phyloP scores from a whole-genome alignment of 441 rosid species.

The Manihot esculenta region DNA sequence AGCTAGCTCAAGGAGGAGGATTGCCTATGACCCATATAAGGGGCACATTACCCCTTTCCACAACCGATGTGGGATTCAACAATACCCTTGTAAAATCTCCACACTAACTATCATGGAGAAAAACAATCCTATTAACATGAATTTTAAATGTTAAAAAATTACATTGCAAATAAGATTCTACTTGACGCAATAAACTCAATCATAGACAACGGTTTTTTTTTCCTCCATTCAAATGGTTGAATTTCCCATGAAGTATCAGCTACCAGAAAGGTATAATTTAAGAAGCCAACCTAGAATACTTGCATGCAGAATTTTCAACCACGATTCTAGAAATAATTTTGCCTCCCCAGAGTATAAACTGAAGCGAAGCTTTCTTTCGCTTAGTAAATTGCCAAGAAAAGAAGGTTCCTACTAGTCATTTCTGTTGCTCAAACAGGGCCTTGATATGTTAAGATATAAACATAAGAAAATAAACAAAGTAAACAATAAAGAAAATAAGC shows the following conservation, averaged over 20 bases:
- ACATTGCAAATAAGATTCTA: not conserved
- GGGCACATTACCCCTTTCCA: too few species aligned
- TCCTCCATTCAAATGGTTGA: not conserved
- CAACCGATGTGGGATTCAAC: too few species aligned
- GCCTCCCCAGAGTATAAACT: not conserved
- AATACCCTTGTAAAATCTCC: not conserved
- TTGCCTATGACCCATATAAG: too few species aligned
- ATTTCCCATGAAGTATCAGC: not conserved
- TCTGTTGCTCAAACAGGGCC: not conserved
- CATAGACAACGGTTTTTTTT: not conserved
- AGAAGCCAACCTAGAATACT: slow-evolving; percentile 4
- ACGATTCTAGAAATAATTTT: slow-evolving; percentile 1
- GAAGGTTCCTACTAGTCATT: not conserved
- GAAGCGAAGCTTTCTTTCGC: slow-evolving; percentile 1
- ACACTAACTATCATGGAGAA: not conserved
- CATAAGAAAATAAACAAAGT: not conserved
- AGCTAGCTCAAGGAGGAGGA: too few species aligned
- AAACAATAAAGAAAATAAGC: slow-evolving; percentile 5
- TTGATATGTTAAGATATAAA: not conserved
- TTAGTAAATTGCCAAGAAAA: not conserved
- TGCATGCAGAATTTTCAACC: not conserved
- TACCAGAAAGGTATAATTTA: not conserved
- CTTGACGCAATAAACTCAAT: not conserved
- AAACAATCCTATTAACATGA: not conserved
- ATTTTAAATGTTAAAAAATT: not conserved